Evolutionary conservation across 805 yeast genomes (phyloP).

Genomic region (Scheffersomyces amazonensis): DNA sequence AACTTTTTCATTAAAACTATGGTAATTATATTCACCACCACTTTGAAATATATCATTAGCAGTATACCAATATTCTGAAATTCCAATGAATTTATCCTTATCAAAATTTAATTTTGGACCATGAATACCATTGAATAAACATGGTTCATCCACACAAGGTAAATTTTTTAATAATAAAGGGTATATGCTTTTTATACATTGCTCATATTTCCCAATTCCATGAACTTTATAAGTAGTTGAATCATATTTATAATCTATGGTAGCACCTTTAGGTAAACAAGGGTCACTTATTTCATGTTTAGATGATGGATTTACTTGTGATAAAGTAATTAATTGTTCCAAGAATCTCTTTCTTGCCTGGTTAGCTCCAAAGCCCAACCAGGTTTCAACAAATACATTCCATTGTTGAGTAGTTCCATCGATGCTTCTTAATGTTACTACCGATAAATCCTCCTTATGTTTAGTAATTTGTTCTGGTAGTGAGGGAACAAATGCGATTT

Average conservation of each 20-base stretch:
- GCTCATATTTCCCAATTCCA: conserved; percentile 79
- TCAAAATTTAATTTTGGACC: conserved; percentile 84
- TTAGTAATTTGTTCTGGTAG: conserved; percentile 52
- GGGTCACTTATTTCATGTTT: conserved; percentile 56
- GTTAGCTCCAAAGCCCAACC: conserved; percentile 98
- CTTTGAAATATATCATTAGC: conserved; percentile 86
- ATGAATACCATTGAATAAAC: conserved; percentile 92
- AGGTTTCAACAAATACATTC: conserved; percentile 89
- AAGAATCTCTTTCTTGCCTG: conserved; percentile 80
- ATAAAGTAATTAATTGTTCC: conserved; percentile 44
- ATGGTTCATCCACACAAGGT: conserved; percentile 86
- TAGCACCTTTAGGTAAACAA: conserved; percentile 70
- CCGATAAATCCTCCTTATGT: conserved; percentile 73
- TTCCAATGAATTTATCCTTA: conserved; percentile 82
- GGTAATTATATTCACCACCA: conserved; percentile 85
- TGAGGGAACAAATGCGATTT: conserved; percentile 87
- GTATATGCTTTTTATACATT: conserved; percentile 67
- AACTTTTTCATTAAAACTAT: conserved; percentile 62
- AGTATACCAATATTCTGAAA: conserved; percentile 97
- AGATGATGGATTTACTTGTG: conserved; percentile 13
- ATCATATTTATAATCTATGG: conserved; percentile 44
- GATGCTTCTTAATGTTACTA: conserved; percentile 60
- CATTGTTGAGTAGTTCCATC: conserved; percentile 73
- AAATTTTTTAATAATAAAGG: conserved; percentile 75
- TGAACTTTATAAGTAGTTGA: conserved; percentile 47